phyloP scores from a whole-genome alignment of 352 stramenopile genomes.

The Aphanomyces euteiches region DNA sequence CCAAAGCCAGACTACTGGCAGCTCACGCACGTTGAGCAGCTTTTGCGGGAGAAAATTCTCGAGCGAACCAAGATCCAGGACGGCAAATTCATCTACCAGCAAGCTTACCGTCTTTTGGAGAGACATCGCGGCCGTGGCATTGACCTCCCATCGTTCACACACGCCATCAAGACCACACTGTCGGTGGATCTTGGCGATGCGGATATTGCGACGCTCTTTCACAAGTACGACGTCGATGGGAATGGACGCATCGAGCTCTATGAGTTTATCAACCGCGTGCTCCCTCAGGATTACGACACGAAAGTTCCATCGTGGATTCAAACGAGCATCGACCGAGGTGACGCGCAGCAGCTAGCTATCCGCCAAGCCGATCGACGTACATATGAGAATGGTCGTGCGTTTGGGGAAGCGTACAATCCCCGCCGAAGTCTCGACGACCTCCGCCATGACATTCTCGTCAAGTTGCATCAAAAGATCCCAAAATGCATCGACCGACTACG shows the following conservation, averaged over 20 bases:
- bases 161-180: constrained; percentile 74
- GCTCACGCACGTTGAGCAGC: constrained; percentile 74
- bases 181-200: constrained; percentile 69
- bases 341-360: constrained; percentile 50
- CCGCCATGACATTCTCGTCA: constrained; percentile 69
- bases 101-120: constrained; percentile 78
- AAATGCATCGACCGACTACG: constrained; percentile 74
- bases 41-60: constrained; percentile 81
- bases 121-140: constrained; percentile 66
- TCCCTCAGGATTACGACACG: constrained; percentile 74
- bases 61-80: constrained; percentile 75
- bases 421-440: constrained; percentile 63
- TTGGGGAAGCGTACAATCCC: constrained; percentile 44
- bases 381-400: constrained; percentile 47
- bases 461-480: constrained; percentile 73
- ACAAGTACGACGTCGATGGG: constrained; percentile 78
- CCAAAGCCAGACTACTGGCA: constrained; percentile 54
- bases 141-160: constrained; percentile 67
- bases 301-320: constrained; percentile 64
- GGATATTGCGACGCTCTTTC: constrained; percentile 72
- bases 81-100: constrained; percentile 82
- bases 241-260: constrained; percentile 80
- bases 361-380: constrained; percentile 60
- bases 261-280: constrained; percentile 74
- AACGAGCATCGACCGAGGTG: constrained; percentile 60